phyloP scores from a whole-genome alignment of 2,329 filamentous ascomycete genomes.

The Plectosphaerella plurivora region DNA sequence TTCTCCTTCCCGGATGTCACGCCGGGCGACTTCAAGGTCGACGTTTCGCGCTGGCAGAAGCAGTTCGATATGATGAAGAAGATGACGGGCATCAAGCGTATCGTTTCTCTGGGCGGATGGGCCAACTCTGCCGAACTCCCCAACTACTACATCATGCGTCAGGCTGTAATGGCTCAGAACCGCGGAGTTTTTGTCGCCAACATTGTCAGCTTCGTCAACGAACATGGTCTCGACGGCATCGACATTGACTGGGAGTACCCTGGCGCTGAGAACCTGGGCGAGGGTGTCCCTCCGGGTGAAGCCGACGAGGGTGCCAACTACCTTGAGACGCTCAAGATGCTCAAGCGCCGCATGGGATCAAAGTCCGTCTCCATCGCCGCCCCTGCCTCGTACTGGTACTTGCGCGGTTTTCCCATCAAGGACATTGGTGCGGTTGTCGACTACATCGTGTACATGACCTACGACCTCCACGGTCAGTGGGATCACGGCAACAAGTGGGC shows the following conservation, averaged over 20 bases:
- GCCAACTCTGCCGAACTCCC: slow-evolving; percentile 28
- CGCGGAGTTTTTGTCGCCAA: slow-evolving; percentile 28
- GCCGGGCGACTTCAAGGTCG: slow-evolving; percentile 9
- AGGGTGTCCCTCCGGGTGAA: slow-evolving; percentile 19
- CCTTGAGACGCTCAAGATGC: slow-evolving; percentile 19
- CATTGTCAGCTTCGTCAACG: slow-evolving; percentile 31
- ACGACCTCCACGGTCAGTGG: slow-evolving; percentile 25
- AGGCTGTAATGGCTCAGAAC: slow-evolving; percentile 27
- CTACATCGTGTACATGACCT: slow-evolving; percentile 31
- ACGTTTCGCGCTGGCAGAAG: slow-evolving; percentile 6
- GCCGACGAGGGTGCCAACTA: slow-evolving; percentile 23
- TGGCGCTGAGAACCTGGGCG: slow-evolving; percentile 22
- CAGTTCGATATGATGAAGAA: slow-evolving; percentile 26
- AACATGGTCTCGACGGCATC: slow-evolving; percentile 34
- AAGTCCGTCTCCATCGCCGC: slow-evolving; percentile 30
- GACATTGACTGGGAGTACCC: slow-evolving; percentile 46
- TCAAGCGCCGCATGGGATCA: slow-evolving; percentile 6
- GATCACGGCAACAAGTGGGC: slow-evolving; percentile 21
- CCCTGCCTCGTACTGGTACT: slow-evolving; percentile 33
- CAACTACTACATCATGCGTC: slow-evolving; percentile 32
- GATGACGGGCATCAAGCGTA: slow-evolving; percentile 22
- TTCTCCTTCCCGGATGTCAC: slow-evolving; percentile 29
- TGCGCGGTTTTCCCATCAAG: slow-evolving; percentile 27
- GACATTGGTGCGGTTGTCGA: slow-evolving; percentile 22
- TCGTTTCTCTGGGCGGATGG: slow-evolving; percentile 40